Conservation (phyloP, 495 filamentous ascomycete genomes). For the Podospora tetraspora region DNA sequence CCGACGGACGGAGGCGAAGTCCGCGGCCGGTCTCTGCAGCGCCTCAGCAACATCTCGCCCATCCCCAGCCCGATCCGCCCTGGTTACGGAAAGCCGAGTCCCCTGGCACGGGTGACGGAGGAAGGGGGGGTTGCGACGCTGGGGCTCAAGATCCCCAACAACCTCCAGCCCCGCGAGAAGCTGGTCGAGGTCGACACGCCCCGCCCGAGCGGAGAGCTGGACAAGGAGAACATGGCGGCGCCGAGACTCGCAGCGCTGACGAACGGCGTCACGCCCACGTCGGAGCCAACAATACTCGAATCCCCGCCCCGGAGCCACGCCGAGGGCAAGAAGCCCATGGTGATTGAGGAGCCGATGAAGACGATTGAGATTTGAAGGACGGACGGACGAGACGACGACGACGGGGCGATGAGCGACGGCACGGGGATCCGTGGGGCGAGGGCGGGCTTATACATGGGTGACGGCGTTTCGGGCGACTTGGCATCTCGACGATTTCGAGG, state of each 20-base stretch:
- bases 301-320: slow-evolving; percentile 17
- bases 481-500: slow-evolving; percentile 1
- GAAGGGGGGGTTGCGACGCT: slow-evolving; percentile 31
- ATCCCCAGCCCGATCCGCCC: slow-evolving; percentile 49
- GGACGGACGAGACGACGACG: slow-evolving; percentile 1
- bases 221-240: slow-evolving; percentile 28
- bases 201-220: slow-evolving; percentile 42
- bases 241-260: slow-evolving; percentile 28
- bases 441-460: slow-evolving; percentile 6
- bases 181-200: slow-evolving; percentile 49
- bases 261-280: slow-evolving; percentile 26
- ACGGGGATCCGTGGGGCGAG: slow-evolving; percentile 1
- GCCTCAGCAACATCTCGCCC: slow-evolving; percentile 48
- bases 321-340: slow-evolving; percentile 34
- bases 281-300: slow-evolving; percentile 19
- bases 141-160: slow-evolving; percentile 18
- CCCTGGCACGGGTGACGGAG: slow-evolving; percentile 49
- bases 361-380: slow-evolving; percentile 50
- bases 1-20: slow-evolving; percentile 44
- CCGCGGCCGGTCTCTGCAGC: slow-evolving; percentile 51
- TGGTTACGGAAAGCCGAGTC: slow-evolving; percentile 47
- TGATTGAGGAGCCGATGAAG: slow-evolving; percentile 49
- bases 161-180: slow-evolving; percentile 21
- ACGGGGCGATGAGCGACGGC: slow-evolving; percentile 1
- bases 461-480: slow-evolving; percentile 13